Base-by-base conservation (phyloP, 805 yeast genomes). In the Candida glaebosa region DNA sequence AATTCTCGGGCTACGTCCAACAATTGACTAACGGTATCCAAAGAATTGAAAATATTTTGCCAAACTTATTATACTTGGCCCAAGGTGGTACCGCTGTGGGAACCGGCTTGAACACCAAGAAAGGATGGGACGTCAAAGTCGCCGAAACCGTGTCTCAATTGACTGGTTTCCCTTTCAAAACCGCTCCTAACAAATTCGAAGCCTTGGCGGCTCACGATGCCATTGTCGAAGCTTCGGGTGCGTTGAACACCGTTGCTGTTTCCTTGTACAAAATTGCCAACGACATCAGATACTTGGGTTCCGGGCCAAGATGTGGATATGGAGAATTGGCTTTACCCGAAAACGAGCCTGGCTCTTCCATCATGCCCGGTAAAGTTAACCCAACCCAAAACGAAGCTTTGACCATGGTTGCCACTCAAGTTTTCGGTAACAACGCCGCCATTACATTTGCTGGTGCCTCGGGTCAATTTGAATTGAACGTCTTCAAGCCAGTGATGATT, bases 21-120 rank as follows among this genome's bases (percentile, higher is more conserved):
- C 99, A 93, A 74, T 66, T 93, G 50, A 79, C 85, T 56, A 87
- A 89, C 63, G 98, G 97, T 63, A 84, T 93, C 52, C 84, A 71
- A 52, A 81, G 99, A 65, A 84, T 93, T 46, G 87, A 88, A 72
- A 70, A 71, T 48, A 66, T 84, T 39, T 77, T 93, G 51, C 87
- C 87, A 53, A 81, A 81, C 67, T 76, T 93, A 63, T 76, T 82
- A 57, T 80, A 63, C 63, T 79, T 93, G 54, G 99, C 99, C 37
- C 99, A 93, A 76, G 99, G 99, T 74, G 99, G 99, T 73, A 93
- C 99, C 48, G 99, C 99, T 47, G 99, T 93, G 42, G 99, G 99
- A 57, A 93, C 99, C 42, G 99, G 99, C 52, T 79, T 93, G 57
- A 93, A 93, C 81, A 91, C 98, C 69, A 83, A 70, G 63, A 78